A percentile compares a stretch with the other conserved stretches of the same genome.
Conservation (phyloP, 1,139 yeast species). For the Keqinozyma sinolaborantium region DNA sequence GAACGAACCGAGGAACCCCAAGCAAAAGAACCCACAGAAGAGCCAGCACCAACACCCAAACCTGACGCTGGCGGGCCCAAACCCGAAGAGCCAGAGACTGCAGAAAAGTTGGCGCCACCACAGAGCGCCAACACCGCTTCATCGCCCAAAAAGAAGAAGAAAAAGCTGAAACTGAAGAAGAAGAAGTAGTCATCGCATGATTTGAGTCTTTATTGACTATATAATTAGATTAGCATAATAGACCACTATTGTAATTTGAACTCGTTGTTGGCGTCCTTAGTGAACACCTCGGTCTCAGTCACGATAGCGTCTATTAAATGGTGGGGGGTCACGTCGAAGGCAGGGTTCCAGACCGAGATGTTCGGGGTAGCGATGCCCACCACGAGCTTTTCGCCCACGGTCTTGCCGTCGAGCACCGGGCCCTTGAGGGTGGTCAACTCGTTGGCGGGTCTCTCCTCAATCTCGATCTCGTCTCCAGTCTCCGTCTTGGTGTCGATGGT, state of each 20-base stretch:
- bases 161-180: conserved; percentile 6
- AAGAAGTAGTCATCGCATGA: conserved; percentile 3
- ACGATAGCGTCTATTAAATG: conserved; percentile 81
- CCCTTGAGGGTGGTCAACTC: conserved; percentile 82
- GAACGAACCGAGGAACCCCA: conserved; percentile 7
- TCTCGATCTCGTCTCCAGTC: conserved; percentile 70
- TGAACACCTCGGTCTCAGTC: conserved; percentile 65
- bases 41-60: conserved; percentile 10
- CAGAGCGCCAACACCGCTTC: background rate
- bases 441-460: conserved; percentile 81
- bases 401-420: conserved; percentile 36
- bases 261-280: conserved; percentile 41
- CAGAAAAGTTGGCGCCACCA: background rate
- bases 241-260: conserved; percentile 31
- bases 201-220: background rate
- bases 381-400: conserved; percentile 41
- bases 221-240: background rate
- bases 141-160: conserved; percentile 4
- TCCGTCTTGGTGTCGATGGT: conserved; percentile 71
- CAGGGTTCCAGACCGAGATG: conserved; percentile 91
- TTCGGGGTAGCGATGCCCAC: conserved; percentile 88
- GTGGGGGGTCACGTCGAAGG: conserved; percentile 91
- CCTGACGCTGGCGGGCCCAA: conserved; percentile 10
- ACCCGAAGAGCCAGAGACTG: conserved; percentile 2
- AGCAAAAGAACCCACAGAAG: conserved; percentile 14